phyloP scores from a whole-genome alignment of 2,329 filamentous ascomycete species.

The Ilyonectria robusta region DNA sequence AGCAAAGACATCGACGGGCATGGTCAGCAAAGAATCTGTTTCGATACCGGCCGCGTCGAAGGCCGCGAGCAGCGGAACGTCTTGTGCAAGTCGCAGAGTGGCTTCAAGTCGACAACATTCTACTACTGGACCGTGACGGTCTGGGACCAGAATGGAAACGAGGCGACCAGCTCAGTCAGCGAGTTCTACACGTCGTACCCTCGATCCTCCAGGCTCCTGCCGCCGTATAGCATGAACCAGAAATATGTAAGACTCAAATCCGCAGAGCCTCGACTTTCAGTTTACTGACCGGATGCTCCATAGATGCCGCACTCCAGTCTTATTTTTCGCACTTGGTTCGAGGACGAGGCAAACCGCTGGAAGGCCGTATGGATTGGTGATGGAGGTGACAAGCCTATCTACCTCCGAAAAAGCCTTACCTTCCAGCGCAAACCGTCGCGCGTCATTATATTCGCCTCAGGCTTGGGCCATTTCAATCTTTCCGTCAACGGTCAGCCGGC shows the following conservation, averaged over 20 bases:
- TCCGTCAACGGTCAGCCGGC: constrained; percentile 52
- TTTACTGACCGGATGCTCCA: constrained; percentile 43
- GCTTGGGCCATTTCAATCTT: constrained; percentile 58
- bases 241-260: constrained; percentile 47
- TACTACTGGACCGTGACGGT: constrained; percentile 56
- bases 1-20: background rate
- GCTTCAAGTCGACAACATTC: constrained; percentile 53
- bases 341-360: constrained; percentile 56
- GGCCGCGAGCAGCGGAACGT: constrained; percentile 43
- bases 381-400: constrained; percentile 56
- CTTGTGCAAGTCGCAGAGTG: constrained; percentile 43
- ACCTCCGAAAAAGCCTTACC: constrained; percentile 53
- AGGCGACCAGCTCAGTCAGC: constrained; percentile 46
- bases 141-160: constrained; percentile 52
- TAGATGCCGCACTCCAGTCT: constrained; percentile 58
- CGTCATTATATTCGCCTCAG: constrained; percentile 55
- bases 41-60: constrained; percentile 38
- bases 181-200: constrained; percentile 58
- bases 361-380: constrained; percentile 58
- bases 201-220: constrained; percentile 50
- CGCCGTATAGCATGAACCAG: constrained; percentile 59
- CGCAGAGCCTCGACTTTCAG: background rate
- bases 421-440: constrained; percentile 49
- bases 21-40: constrained; percentile 13
- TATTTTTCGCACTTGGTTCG: constrained; percentile 59